Percentiles rank a stretch among this genome's conserved stretches.
Conservation (phyloP, 164 flowering plant genomes). For the grape (Vitis vinifera) region ASM3070453v1 NC_081810.1:3568501-3569000, state of each 20-base stretch:
- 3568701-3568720: not conserved
- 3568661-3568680: slow-evolving; percentile 1
- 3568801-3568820: not conserved
- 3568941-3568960: too few species aligned
- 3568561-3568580: slow-evolving; percentile 49
- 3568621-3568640: not conserved
- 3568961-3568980: too few species aligned
- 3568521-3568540: slow-evolving; percentile 37
- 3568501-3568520: too few species aligned
- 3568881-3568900: too few species aligned
- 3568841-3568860: not conserved
- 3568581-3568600: not conserved
- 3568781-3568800: not conserved
- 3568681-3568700: slow-evolving; percentile 25
- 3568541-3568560: slow-evolving; percentile 57
- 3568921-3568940: too few species aligned
- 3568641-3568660: not conserved
- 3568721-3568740: not conserved
- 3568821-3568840: not conserved
- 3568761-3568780: slow-evolving; percentile 33
- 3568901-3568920: too few species aligned
- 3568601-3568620: not conserved
- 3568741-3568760: slow-evolving; percentile 41
- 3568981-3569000: too few species aligned
- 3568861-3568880: too few species aligned